These are phyloP conservation scores for Fragilariopsis cylindrus DNA, from an alignment of 108 stramenopile genomes.

Conservation along the genomic window DNA sequence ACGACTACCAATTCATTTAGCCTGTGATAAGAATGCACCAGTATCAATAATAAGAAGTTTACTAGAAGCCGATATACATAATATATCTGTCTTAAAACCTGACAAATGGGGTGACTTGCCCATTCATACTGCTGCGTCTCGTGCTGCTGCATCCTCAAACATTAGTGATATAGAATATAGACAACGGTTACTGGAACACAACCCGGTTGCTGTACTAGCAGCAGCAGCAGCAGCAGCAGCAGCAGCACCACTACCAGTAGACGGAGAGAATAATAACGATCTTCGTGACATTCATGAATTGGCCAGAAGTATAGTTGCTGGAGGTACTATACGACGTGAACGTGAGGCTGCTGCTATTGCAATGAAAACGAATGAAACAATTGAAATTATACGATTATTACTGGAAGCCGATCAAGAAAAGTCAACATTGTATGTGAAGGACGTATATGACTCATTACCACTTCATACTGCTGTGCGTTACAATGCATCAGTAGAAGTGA, in stretches of 20 bases:
- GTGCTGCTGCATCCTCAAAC: constrained; percentile 1
- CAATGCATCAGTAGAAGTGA: constrained; percentile 49
- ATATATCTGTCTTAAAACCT: constrained; percentile 32
- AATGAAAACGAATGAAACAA: not conserved
- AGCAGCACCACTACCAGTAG: too few relatives aligned
- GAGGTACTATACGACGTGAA: not conserved
- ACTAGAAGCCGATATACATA: constrained; percentile 47
- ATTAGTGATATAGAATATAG: too few relatives aligned
- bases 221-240: too few relatives aligned
- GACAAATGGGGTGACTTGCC: constrained; percentile 66
- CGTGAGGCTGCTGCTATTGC: not conserved
- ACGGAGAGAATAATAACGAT: too few relatives aligned
- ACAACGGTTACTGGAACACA: too few relatives aligned
- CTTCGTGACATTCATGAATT: too few relatives aligned
- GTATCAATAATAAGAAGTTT: constrained; percentile 52
- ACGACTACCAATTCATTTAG: constrained; percentile 61
- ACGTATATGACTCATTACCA: constrained; percentile 54
- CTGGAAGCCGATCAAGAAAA: constrained; percentile 53
- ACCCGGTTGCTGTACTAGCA: too few relatives aligned
- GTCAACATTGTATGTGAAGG: constrained; percentile 42
- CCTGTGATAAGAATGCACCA: constrained; percentile 70
- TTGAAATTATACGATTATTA: constrained; percentile 48
- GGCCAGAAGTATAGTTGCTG: too few relatives aligned
- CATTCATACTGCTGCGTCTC: constrained; percentile 33
- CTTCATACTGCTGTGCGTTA: constrained; percentile 64